Evolutionary conservation across 371 early-diverging fungal species (phyloP), one percentile per base, ranked within the genome.

Genomic region (Syncephalastrum racemosum): DNA sequence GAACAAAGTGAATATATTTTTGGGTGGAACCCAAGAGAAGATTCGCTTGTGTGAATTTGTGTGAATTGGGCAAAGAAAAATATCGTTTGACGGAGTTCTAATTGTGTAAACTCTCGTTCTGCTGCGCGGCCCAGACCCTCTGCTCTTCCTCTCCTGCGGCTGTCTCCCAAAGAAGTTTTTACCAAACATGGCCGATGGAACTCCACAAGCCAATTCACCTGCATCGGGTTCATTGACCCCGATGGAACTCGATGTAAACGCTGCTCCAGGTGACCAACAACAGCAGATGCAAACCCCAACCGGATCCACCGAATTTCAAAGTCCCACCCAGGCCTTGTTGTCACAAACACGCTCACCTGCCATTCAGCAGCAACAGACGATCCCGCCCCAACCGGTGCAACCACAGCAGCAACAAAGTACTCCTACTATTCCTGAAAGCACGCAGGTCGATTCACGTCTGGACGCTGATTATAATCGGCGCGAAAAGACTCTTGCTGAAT

Each of bases 401-500:
- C 55, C 25, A 54, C 41, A 41, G n/a, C 40, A 27, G 20, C 27
- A 46, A 15, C 39, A 31, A 10, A 31, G 36, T 12, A 10, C 36
- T 31, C 10, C 36, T 31, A 12, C 36, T 31, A 31, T 31, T 2
- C 36, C 36, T 12, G 36, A 31, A 31, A 31, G 12, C 10, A 12
- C 36, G 12, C 36, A 31, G 47, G 47, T 23, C 22, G 23, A 47
- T 46, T 15, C 47, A 36, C 56, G 56, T 47, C 43, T 31, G 36
- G 80, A 75, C 18, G 71, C 67, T 56, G 77, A 82, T 13, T 54
- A 78, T 24, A 67, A 67, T 49, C 62, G 74, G 59, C 84, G 84
- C 54, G 92, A 93, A 59, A 80, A 87, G 41, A 84, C 78, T 23
- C 72, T 96, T 60, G 90, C 93, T 19, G 94, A 95, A 67, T 86